These are phyloP conservation scores for Kodamaea suecica DNA, from an alignment of 1,139 yeast species.

Conservation along the genomic window DNA sequence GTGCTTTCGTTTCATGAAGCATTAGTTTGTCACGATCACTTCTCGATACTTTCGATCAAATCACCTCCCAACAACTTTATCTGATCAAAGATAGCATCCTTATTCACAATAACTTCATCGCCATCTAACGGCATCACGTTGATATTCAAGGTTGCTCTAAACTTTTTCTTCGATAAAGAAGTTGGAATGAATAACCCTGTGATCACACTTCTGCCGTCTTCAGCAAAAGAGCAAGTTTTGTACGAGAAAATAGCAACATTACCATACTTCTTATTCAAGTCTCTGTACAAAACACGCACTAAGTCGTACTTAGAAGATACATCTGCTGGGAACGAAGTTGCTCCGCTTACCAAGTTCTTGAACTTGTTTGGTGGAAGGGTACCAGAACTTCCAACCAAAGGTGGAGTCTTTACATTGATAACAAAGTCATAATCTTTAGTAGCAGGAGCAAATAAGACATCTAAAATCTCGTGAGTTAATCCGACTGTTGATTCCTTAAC, in stretches of 20 bases:
- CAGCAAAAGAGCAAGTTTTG: slow-evolving; percentile 47
- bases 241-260: slow-evolving; percentile 61
- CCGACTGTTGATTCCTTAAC: slow-evolving; percentile 38
- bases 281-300: slow-evolving; percentile 49
- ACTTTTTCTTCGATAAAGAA: slow-evolving; percentile 54
- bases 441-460: slow-evolving; percentile 72
- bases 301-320: slow-evolving; percentile 52
- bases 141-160: slow-evolving; percentile 76
- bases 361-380: slow-evolving; percentile 52
- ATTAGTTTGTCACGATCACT: too few species aligned
- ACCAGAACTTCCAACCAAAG: slow-evolving; percentile 51
- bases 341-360: slow-evolving; percentile 57
- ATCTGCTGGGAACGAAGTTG: slow-evolving; percentile 45
- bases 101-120: slow-evolving; percentile 61
- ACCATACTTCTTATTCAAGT: slow-evolving; percentile 54
- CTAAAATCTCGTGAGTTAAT: slow-evolving; percentile 44
- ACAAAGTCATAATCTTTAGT: slow-evolving; percentile 81
- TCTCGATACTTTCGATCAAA: slow-evolving; percentile 34
- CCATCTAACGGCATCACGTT: slow-evolving; percentile 64
- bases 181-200: slow-evolving; percentile 81
- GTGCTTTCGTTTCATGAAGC: too few species aligned
- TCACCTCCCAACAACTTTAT: slow-evolving; percentile 77
- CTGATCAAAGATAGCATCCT: slow-evolving; percentile 71
- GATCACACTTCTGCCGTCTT: slow-evolving; percentile 56
- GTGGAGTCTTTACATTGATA: slow-evolving; percentile 51